Conservation (phyloP, 2,329 filamentous ascomycete species). For the Endocalyx cinctus region DNA sequence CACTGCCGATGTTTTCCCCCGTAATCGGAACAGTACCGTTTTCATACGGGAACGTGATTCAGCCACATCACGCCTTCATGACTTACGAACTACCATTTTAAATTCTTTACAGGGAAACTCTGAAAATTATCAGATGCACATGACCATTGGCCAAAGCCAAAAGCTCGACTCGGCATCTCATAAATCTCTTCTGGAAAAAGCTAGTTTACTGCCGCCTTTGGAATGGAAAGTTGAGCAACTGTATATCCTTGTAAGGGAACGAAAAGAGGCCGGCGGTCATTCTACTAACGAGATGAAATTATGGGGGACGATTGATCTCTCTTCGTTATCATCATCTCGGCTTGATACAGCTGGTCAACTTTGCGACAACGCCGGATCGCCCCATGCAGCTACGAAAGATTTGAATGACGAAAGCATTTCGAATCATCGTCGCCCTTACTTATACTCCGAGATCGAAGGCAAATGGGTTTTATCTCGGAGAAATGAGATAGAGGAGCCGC, state of each 20-base stretch:
- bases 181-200: constrained; percentile 49
- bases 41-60: constrained; percentile 33
- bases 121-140: constrained; percentile 40
- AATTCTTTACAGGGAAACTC: constrained; percentile 28
- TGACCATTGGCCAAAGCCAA: constrained; percentile 58
- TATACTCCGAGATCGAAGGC: constrained; percentile 8
- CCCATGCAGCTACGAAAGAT: not conserved
- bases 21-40: constrained; percentile 46
- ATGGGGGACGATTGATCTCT: constrained; percentile 47
- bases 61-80: constrained; percentile 18
- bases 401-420: not conserved
- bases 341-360: constrained; percentile 8
- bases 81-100: constrained; percentile 32
- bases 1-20: constrained; percentile 41
- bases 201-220: constrained; percentile 40
- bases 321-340: constrained; percentile 15
- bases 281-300: constrained; percentile 47
- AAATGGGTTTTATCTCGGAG: constrained; percentile 15
- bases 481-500: no score
- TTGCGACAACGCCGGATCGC: constrained; percentile 9
- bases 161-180: constrained; percentile 40
- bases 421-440: constrained; percentile 13
- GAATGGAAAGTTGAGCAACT: constrained; percentile 45
- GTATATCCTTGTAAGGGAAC: constrained; percentile 49
- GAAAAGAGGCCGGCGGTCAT: constrained; percentile 21